Percentiles rank a stretch among this genome's conserved stretches.
Conservation (phyloP, 805 yeast genomes). For the Lachancea sp. region DNA sequence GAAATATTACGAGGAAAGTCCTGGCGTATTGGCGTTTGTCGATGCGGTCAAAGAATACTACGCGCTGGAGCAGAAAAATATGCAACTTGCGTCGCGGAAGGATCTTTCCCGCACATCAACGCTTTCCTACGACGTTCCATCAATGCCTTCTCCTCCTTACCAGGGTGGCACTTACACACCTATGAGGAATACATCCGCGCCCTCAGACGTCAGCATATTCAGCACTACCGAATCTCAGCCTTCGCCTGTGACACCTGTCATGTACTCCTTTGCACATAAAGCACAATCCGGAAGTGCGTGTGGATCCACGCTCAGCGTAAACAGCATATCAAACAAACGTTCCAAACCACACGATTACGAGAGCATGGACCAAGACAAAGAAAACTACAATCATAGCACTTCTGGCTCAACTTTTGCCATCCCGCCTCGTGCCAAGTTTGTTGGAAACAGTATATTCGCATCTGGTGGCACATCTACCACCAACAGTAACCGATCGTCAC, state of each 20-base stretch:
- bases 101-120: conserved; percentile 21
- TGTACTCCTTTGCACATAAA: conserved; percentile 26
- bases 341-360: conserved; percentile 6
- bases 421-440: conserved; percentile 29
- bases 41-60: conserved; percentile 18
- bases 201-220: conserved; percentile 30
- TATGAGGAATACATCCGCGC: conserved; percentile 28
- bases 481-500: conserved; percentile 22
- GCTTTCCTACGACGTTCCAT: conserved; percentile 17
- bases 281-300: conserved; percentile 24
- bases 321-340: conserved; percentile 20
- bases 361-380: conserved; percentile 20
- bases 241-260: conserved; percentile 31
- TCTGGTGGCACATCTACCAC: conserved; percentile 23
- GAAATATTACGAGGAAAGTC: conserved; percentile 21
- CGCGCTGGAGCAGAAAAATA: conserved; percentile 19
- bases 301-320: conserved; percentile 26
- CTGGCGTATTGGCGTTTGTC: conserved; percentile 21
- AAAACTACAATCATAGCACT: conserved; percentile 12
- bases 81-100: conserved; percentile 23
- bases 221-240: conserved; percentile 20
- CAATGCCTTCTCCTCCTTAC: conserved; percentile 28
- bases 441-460: conserved; percentile 23
- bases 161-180: conserved; percentile 28
- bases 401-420: conserved; percentile 16